These are phyloP conservation scores for Phytophthora citrophthora DNA, from an alignment of 352 stramenopile species.

Conservation along the genomic window DNA sequence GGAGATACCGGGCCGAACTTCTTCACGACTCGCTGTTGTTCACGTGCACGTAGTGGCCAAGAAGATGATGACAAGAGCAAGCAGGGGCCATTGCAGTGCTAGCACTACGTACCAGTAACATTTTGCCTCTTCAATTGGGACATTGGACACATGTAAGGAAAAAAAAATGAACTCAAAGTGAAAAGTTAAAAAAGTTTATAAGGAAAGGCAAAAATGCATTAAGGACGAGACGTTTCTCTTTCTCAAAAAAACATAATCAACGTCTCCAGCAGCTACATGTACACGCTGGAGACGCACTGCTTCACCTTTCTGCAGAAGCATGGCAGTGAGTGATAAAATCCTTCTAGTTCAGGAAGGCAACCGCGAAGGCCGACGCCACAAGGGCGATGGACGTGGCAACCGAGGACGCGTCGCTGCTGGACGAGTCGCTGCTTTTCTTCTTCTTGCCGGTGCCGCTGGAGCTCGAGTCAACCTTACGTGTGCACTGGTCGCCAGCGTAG, in stretches of 20 bases:
- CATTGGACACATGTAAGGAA: too few relatives aligned
- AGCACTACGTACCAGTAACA: not conserved
- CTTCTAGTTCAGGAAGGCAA: conserved; percentile 53
- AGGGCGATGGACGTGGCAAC: conserved; percentile 38
- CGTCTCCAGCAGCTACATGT: not conserved
- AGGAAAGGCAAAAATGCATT: conserved; percentile 46
- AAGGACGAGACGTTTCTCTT: conserved; percentile 11
- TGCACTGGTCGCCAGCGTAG: conserved; percentile 68
- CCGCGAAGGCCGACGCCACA: conserved; percentile 35
- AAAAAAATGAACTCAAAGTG: too few relatives aligned
- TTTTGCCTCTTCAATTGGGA: too few relatives aligned
- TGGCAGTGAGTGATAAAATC: conserved; percentile 4
- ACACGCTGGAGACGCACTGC: not conserved
- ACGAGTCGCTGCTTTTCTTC: conserved; percentile 29
- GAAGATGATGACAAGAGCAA: conserved; percentile 7
- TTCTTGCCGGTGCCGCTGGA: conserved; percentile 27
- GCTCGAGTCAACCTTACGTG: conserved; percentile 51
- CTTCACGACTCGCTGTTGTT: conserved; percentile 1
- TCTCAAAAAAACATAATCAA: conserved; percentile 27
- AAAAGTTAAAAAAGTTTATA: conserved; percentile 22
- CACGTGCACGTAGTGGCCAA: conserved; percentile 3
- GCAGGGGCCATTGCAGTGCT: too few relatives aligned
- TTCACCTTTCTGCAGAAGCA: conserved; percentile 23
- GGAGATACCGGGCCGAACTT: conserved; percentile 3
- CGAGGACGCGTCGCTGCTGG: conserved; percentile 33